Percentiles rank a stretch among this genome's conserved stretches.
Conservation (phyloP, 805 yeast genomes). For the Ogataea populi-albae region DNA sequence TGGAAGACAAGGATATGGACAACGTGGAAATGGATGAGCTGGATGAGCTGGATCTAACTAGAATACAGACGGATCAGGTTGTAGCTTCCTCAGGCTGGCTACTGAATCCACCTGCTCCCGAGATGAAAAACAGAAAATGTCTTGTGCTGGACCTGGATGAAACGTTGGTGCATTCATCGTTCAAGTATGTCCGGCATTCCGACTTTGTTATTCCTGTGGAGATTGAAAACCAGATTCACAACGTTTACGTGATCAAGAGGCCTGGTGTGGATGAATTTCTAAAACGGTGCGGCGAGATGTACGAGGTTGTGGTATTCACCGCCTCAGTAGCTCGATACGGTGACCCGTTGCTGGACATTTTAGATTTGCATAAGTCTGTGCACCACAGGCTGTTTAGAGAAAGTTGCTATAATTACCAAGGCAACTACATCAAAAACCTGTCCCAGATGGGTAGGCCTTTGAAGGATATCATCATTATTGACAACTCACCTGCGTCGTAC, state of each 20-base stretch:
- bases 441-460: conserved; percentile 94
- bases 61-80: conserved; percentile 69
- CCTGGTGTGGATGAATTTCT: conserved; percentile 98
- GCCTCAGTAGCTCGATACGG: conserved; percentile 96
- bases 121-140: conserved; percentile 69
- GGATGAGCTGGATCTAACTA: conserved; percentile 53
- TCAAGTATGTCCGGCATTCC: conserved; percentile 86
- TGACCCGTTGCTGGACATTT: conserved; percentile 86
- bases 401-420: conserved; percentile 89
- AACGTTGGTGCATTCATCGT: conserved; percentile 92
- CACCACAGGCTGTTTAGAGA: conserved; percentile 95
- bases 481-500: conserved; percentile 98
- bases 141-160: conserved; percentile 91
- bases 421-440: conserved; percentile 90
- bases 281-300: conserved; percentile 75
- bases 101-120: conserved; percentile 50
- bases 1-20: conserved; percentile 21
- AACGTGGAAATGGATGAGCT: conserved; percentile 16
- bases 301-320: conserved; percentile 94
- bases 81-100: conserved; percentile 65
- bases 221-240: conserved; percentile 87
- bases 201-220: conserved; percentile 98
- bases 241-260: conserved; percentile 92
- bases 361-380: conserved; percentile 70
- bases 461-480: conserved; percentile 81